Conservation (phyloP, 108 stramenopile species). For the Nitzschia palea region DNA sequence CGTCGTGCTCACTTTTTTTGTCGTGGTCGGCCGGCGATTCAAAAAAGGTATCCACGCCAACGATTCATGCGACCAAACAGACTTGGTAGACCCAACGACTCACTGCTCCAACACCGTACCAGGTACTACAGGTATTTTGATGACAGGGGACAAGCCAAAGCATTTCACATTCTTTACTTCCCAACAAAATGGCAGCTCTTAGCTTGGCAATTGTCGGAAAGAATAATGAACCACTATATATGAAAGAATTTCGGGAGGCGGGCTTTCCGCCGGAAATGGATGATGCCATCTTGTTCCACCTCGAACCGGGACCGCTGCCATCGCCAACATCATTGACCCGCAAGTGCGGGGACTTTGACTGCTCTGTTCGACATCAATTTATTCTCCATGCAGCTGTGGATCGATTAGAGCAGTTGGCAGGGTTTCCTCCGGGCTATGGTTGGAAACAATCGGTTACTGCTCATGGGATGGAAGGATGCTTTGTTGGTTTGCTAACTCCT, state of each 20-base stretch:
- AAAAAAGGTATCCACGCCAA: too few species aligned
- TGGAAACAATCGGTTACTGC: conserved; percentile 26
- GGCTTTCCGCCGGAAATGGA: not conserved
- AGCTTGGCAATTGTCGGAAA: conserved; percentile 53
- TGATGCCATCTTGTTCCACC: conserved; percentile 9
- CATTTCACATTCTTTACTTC: too few species aligned
- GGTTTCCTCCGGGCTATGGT: conserved; percentile 33
- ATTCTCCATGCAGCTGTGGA: conserved; percentile 60
- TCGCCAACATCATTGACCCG: not conserved
- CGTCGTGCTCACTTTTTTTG: too few species aligned
- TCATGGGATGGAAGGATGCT: conserved; percentile 37
- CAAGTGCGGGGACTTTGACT: not conserved
- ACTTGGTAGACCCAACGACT: too few species aligned
- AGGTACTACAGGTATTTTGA: too few species aligned
- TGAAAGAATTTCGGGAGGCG: conserved; percentile 32
- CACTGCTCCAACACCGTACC: too few species aligned
- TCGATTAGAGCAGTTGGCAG: conserved; percentile 55
- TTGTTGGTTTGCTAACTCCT: conserved; percentile 46
- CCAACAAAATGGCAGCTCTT: conserved; percentile 48
- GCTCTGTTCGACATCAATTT: conserved; percentile 42
- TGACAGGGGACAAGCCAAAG: too few species aligned
- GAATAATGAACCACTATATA: conserved; percentile 52
- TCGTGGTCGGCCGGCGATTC: too few species aligned
- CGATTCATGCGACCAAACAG: too few species aligned
- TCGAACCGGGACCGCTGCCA: not conserved